Evolutionary conservation across 495 filamentous ascomycete species (phyloP).

Genomic region (Hypoxylon cercidicola): DNA sequence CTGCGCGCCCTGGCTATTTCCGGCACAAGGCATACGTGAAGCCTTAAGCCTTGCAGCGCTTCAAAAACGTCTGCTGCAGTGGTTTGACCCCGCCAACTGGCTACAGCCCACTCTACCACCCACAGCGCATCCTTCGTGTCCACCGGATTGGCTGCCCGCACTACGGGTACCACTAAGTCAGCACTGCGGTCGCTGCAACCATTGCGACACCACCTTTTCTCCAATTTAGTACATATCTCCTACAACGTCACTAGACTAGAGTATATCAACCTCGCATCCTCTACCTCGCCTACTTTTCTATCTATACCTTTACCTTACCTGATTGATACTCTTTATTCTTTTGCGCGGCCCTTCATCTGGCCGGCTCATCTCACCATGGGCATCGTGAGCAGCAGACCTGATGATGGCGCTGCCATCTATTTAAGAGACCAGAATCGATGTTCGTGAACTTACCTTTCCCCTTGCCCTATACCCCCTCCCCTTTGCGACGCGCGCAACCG

Average conservation of each 20-base stretch:
- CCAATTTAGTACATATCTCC: slow-evolving; percentile 43
- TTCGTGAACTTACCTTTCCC: slow-evolving; percentile 53
- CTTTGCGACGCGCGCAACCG: slow-evolving; percentile 29
- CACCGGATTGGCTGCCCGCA: slow-evolving; percentile 43
- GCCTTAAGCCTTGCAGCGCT: slow-evolving; percentile 14
- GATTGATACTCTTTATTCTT: slow-evolving; percentile 29
- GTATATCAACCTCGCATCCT: slow-evolving; percentile 35
- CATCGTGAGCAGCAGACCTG: slow-evolving; percentile 88
- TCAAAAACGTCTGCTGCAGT: background rate
- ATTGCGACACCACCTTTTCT: slow-evolving; percentile 42
- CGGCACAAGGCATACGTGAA: slow-evolving; percentile 30
- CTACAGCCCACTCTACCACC: slow-evolving; percentile 20
- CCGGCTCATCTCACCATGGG: slow-evolving; percentile 72
- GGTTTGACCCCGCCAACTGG: slow-evolving; percentile 38
- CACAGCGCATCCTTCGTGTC: slow-evolving; percentile 27
- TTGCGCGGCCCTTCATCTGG: slow-evolving; percentile 39
- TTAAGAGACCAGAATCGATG: slow-evolving; percentile 91
- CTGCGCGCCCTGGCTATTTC: slow-evolving; percentile 25
- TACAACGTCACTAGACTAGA: slow-evolving; percentile 41
- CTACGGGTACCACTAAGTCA: slow-evolving; percentile 20
- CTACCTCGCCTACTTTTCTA: slow-evolving; percentile 20
- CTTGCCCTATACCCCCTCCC: slow-evolving; percentile 11
- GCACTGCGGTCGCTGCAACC: slow-evolving; percentile 40
- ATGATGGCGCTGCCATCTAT: slow-evolving; percentile 84
- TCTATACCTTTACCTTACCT: slow-evolving; percentile 20